Evolutionary conservation across 768 basidiomycete species (phyloP).

Genomic region (Leccinum disarticulatum): DNA sequence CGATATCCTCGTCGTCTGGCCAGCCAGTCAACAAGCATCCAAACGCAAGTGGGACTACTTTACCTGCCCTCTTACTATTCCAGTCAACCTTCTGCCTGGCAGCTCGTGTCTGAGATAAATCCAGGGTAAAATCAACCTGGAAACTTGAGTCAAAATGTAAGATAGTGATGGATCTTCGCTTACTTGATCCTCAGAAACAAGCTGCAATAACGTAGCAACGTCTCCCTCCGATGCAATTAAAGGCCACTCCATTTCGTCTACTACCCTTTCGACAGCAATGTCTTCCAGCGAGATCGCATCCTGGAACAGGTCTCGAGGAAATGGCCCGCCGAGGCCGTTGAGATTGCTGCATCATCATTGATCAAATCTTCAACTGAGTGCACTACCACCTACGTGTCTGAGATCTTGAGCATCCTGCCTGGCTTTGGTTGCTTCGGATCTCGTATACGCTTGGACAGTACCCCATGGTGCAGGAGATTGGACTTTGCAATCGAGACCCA

Average conservation of each 20-base stretch:
- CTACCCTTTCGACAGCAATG: conserved; percentile 45
- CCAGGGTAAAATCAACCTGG: conserved; percentile 73
- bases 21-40: conserved; percentile 6
- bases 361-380: not conserved
- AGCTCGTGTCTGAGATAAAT: conserved; percentile 57
- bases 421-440: conserved; percentile 64
- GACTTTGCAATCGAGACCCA: conserved; percentile 55
- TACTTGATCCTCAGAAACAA: conserved; percentile 83
- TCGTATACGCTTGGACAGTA: conserved; percentile 64
- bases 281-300: conserved; percentile 70
- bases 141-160: not conserved
- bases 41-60: conserved; percentile 11
- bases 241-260: conserved; percentile 75
- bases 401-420: conserved; percentile 74
- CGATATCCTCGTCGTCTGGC: conserved; percentile 82
- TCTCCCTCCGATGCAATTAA: conserved; percentile 80
- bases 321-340: conserved; percentile 61
- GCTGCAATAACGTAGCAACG: conserved; percentile 67
- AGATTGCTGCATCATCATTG: conserved; percentile 51
- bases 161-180: conserved; percentile 8
- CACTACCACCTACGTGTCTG: conserved; percentile 52
- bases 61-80: conserved; percentile 90
- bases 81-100: conserved; percentile 64
- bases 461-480: conserved; percentile 60
- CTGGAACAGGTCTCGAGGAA: conserved; percentile 64